Base-by-base conservation (phyloP, 106 monocot species). In the Vanilla planifolia region DNA sequence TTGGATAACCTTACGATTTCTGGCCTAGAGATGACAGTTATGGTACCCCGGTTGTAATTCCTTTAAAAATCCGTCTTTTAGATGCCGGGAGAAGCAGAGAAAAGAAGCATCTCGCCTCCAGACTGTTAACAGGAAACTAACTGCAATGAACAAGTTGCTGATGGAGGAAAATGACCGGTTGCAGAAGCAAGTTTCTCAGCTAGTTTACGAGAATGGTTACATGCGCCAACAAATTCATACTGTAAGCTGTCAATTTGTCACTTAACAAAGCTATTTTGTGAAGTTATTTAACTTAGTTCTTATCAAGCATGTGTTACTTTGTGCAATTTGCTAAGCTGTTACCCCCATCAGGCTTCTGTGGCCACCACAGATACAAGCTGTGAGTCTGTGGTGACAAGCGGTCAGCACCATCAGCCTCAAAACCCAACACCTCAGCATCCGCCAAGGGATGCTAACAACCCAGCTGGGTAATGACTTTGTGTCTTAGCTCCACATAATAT, bases 121-220 rank as follows among this genome's bases (percentile, higher is more conserved):
- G 60, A 84, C 83, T 17, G 87, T 88, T 8, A 92, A 92, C 65
- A 48, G 92, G 43, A 92, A 88, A 63, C 84, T 92, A 32, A 78
- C 73, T 33, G 83, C 92, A 8, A 92, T 88, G 92, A 92, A 87
- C 68, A 92, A 92, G 70, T 62, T 92, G 68, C 56, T 92, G 60
- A 84, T 92, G 88, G 92, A 92, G 60, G 92, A 92, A 37, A 92
- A 92, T 66, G 91, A 92, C 60, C 75, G 86, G 28, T 66, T 92
- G 65, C 91, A 92, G 85, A 92, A 92, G 72, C 91, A 92, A 71
- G 82, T 86, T 63, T 86, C 91, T 36, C 91, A 84, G 0, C 79
- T 92, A 51, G 86, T 86, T 27, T 82, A 85, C 48, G 90, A 91
- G 52, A 85, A 85, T 59, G 85, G 85, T 10, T 82, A 69, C 59